Conservation (phyloP, 768 basidiomycete species). For the Pholiota conissans region DNA sequence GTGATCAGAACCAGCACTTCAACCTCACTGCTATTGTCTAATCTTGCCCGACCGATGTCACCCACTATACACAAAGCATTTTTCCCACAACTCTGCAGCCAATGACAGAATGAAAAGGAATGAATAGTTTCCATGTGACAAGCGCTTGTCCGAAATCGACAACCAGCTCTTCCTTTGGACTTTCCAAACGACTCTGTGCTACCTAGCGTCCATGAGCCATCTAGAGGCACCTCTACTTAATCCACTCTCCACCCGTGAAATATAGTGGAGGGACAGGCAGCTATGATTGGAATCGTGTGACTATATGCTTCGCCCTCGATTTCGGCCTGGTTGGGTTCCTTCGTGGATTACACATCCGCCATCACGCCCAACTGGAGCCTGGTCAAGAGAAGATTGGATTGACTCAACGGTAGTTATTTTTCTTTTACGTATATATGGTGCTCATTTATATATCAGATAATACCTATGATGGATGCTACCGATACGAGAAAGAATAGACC, state of each 20-base stretch:
- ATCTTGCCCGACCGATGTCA: too few relatives aligned
- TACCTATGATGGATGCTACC: constrained; percentile 17
- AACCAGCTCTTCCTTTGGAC: too few relatives aligned
- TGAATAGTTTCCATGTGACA: too few relatives aligned
- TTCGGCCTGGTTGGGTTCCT: constrained; percentile 17
- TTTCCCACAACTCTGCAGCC: too few relatives aligned
- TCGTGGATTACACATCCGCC: constrained; percentile 13
- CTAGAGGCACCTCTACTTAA: background rate
- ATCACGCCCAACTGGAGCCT: background rate
- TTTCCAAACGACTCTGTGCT: too few relatives aligned
- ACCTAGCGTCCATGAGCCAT: too few relatives aligned
- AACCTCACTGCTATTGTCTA: too few relatives aligned
- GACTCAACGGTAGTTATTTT: background rate
- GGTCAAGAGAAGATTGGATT: background rate
- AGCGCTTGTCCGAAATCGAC: too few relatives aligned
- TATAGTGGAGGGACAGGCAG: background rate
- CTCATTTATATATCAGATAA: background rate
- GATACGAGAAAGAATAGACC: constrained; percentile 6
- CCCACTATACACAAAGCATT: too few relatives aligned
- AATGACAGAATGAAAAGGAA: too few relatives aligned
- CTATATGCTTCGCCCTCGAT: constrained; percentile 17
- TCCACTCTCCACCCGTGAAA: background rate
- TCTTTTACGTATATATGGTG: background rate
- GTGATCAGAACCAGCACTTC: too few relatives aligned
- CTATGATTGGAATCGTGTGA: constrained; percentile 4